Conservation (phyloP, 2,329 filamentous ascomycete species). For the Pseudogymnoascus sp. region DNA sequence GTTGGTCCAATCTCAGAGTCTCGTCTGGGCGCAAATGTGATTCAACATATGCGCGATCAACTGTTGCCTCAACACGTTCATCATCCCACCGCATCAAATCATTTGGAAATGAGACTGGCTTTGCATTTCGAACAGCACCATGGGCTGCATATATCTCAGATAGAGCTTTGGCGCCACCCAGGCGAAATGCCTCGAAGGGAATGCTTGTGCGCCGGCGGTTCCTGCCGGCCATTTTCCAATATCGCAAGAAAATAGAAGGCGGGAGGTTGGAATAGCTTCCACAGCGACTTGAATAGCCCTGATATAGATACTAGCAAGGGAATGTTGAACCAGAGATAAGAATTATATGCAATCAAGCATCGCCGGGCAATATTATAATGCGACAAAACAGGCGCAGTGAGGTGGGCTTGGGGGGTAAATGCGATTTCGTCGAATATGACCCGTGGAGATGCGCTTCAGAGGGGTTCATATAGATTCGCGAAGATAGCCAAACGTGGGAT, state of each 20-base stretch:
- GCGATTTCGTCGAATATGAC: not conserved
- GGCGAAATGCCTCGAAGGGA: not conserved
- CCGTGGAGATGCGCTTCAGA: not conserved
- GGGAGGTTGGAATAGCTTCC: not conserved
- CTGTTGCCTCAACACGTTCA: slow-evolving; percentile 59
- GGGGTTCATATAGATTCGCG: not conserved
- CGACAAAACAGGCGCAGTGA: not conserved
- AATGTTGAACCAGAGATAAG: not conserved
- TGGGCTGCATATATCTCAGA: slow-evolving; percentile 10
- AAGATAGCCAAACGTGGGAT: not conserved
- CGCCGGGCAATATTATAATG: not conserved
- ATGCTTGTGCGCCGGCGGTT: not conserved
- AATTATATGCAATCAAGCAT: not conserved
- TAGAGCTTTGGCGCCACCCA: not conserved
- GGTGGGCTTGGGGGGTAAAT: not conserved
- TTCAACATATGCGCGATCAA: slow-evolving; percentile 60
- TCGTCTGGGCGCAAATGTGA: slow-evolving; percentile 58
- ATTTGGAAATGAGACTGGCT: not conserved
- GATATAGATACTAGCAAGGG: not conserved
- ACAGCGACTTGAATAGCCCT: not conserved
- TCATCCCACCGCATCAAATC: slow-evolving; percentile 61
- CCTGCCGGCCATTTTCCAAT: not conserved
- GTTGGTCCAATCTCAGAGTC: slow-evolving; percentile 52
- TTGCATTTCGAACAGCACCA: slow-evolving; percentile 7
- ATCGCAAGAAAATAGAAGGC: not conserved